Evolutionary conservation across 2,329 filamentous ascomycete species (phyloP).

Genomic region (Drechslera avenae): DNA sequence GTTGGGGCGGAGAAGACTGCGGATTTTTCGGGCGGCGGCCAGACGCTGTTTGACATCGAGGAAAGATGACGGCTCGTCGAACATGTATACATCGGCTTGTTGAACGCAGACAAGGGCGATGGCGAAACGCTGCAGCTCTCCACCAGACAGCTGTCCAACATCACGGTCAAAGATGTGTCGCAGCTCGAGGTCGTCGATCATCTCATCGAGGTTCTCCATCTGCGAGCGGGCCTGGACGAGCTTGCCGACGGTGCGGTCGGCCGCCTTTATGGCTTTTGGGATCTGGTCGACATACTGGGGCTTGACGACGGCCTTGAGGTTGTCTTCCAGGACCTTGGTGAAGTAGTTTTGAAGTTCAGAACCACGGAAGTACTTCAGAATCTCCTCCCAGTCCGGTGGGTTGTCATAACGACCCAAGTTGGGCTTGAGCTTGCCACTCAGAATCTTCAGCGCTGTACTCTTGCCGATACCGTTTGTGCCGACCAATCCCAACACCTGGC

Average conservation of each 20-base stretch:
- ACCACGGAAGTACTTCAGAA: constrained; percentile 96
- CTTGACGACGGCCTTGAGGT: constrained; percentile 97
- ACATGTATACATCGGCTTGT: constrained; percentile 96
- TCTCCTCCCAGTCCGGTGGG: constrained; percentile 98
- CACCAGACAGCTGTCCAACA: constrained; percentile 87
- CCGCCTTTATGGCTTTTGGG: constrained; percentile 83
- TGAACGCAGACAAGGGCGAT: constrained; percentile 96
- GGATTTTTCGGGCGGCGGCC: constrained; percentile 88
- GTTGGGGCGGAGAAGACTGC: constrained; percentile 82
- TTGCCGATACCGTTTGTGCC: constrained; percentile 99
- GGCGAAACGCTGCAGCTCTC: constrained; percentile 96
- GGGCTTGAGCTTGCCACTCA: constrained; percentile 97
- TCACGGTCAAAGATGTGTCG: constrained; percentile 91
- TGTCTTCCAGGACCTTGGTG: constrained; percentile 95
- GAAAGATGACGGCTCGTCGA: constrained; percentile 98
- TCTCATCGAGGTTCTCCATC: constrained; percentile 79
- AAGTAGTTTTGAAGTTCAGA: constrained; percentile 99
- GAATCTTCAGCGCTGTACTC: constrained; percentile 98
- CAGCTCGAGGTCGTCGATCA: constrained; percentile 83
- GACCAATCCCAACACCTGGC: constrained; percentile 93
- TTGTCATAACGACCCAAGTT: constrained; percentile 95
- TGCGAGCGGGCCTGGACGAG: constrained; percentile 78
- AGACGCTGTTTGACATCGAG: constrained; percentile 99
- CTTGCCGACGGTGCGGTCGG: constrained; percentile 77
- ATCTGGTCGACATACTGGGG: constrained; percentile 99